Conservation (phyloP, 768 basidiomycete species). For the Xanthoconium stramineum region DNA sequence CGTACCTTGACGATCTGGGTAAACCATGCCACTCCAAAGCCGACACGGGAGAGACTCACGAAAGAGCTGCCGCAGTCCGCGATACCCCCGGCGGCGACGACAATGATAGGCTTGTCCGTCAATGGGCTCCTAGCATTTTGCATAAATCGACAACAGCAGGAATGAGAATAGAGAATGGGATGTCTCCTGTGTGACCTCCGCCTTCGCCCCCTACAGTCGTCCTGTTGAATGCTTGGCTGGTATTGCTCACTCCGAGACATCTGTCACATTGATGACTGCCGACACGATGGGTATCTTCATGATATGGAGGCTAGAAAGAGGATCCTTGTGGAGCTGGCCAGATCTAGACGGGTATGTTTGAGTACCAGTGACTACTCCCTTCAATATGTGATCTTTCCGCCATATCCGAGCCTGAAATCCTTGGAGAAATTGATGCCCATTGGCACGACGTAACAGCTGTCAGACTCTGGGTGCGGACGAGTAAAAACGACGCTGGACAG, state of each 20-base stretch:
- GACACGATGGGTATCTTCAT: conserved; percentile 93
- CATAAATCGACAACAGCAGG: conserved; percentile 82
- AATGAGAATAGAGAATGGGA: conserved; percentile 75
- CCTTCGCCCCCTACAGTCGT: conserved; percentile 84
- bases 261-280: conserved; percentile 67
- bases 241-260: conserved; percentile 41
- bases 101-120: conserved; percentile 70
- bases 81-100: conserved; percentile 84
- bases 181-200: conserved; percentile 86
- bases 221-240: conserved; percentile 80
- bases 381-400: conserved; percentile 79
- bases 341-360: conserved; percentile 79
- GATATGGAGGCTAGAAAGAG: conserved; percentile 63
- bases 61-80: conserved; percentile 76
- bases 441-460: conserved; percentile 86
- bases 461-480: conserved; percentile 63
- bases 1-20: conserved; percentile 47
- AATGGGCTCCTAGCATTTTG: conserved; percentile 66
- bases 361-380: background rate
- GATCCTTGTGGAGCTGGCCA: conserved; percentile 53
- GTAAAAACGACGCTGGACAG: conserved; percentile 40
- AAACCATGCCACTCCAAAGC: background rate
- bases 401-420: conserved; percentile 61
- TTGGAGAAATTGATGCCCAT: conserved; percentile 80
- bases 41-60: conserved; percentile 36